Evolutionary conservation across 1,139 yeast genomes (phyloP).

Genomic region (Debaryomycetaceae sp.): DNA sequence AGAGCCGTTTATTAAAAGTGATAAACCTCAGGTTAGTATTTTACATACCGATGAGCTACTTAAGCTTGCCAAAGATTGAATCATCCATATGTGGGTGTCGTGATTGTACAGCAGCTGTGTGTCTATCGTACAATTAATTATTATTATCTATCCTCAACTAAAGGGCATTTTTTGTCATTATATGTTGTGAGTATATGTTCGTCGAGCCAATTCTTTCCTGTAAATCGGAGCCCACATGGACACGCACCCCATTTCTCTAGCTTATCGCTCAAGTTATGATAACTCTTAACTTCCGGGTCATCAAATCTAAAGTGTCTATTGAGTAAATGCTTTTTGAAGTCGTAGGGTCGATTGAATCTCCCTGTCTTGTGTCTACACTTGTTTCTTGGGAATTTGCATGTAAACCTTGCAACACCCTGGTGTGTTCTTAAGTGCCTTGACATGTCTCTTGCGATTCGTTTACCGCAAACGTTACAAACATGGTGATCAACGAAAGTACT

Average conservation of each 20-base stretch:
- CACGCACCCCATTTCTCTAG: constrained; percentile 39
- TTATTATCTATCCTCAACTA: constrained; percentile 15
- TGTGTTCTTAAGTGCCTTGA: constrained; percentile 47
- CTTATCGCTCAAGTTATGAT: constrained; percentile 43
- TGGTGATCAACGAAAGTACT: constrained; percentile 25
- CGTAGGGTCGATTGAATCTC: constrained; percentile 47
- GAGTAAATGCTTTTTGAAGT: constrained; percentile 45
- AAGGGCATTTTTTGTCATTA: constrained; percentile 18
- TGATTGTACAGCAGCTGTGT: too few relatives aligned
- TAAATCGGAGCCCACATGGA: constrained; percentile 34
- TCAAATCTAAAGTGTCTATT: constrained; percentile 46
- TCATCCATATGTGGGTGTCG: neutral
- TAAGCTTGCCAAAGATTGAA: neutral
- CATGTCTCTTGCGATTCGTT: constrained; percentile 42
- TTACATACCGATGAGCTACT: constrained; percentile 1
- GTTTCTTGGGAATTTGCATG: constrained; percentile 41
- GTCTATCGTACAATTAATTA: too few relatives aligned
- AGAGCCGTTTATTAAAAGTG: constrained; percentile 7
- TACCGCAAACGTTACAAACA: constrained; percentile 39
- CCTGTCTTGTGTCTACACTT: constrained; percentile 46
- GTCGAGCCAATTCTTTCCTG: constrained; percentile 43
- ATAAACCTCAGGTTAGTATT: constrained; percentile 2
- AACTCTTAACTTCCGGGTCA: constrained; percentile 41
- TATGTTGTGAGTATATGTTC: constrained; percentile 35
- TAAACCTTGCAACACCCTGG: constrained; percentile 45